Conservation (phyloP, 306 rosid genomes). For the Rosa lucieae region DNA sequence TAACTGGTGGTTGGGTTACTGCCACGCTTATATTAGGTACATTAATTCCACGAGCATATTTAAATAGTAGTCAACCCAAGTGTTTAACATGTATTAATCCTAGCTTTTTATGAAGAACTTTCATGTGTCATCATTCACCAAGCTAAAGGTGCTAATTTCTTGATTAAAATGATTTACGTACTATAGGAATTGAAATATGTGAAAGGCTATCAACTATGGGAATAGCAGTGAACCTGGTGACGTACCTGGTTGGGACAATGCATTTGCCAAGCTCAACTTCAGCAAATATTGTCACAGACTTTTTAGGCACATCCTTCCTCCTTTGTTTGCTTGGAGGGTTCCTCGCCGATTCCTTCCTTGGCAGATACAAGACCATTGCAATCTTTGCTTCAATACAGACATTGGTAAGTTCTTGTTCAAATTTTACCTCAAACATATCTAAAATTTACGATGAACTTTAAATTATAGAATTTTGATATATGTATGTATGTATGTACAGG, state of each 20-base stretch:
- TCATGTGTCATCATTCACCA: neutral
- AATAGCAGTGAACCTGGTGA: slow-evolving; percentile 84
- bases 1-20: slow-evolving; percentile 87
- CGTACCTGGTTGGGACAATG: slow-evolving; percentile 75
- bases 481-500: slow-evolving; percentile 41
- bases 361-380: slow-evolving; percentile 75
- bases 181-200: slow-evolving; percentile 68
- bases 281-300: slow-evolving; percentile 89
- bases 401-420: slow-evolving; percentile 40
- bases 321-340: slow-evolving; percentile 91
- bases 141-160: slow-evolving; percentile 1
- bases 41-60: neutral
- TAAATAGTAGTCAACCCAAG: neutral
- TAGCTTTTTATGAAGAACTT: neutral
- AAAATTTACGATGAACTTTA: neutral
- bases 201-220: slow-evolving; percentile 99
- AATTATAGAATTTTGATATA: neutral
- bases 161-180: neutral
- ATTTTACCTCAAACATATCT: neutral
- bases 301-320: slow-evolving; percentile 81
- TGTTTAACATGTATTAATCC: neutral
- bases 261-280: slow-evolving; percentile 89
- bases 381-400: slow-evolving; percentile 71
- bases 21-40: slow-evolving; percentile 81
- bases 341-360: slow-evolving; percentile 90